phyloP scores from a whole-genome alignment of 768 basidiomycete species.

The Suillus placidus region DNA sequence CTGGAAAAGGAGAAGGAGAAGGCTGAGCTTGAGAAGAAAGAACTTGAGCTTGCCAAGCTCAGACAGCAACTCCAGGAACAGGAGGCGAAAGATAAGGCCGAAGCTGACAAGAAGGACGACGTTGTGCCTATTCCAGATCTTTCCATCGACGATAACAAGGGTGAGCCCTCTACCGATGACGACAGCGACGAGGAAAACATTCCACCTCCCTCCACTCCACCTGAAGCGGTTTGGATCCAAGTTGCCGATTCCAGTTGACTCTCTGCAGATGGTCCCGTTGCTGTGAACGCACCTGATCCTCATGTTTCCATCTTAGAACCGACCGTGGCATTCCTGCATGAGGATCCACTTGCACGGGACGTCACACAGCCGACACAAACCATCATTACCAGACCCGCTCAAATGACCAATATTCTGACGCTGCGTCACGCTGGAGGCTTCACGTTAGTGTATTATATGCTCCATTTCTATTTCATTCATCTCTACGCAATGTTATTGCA shows the following conservation, averaged over 20 bases:
- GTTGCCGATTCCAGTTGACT: conserved; percentile 36
- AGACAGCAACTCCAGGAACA: conserved; percentile 55
- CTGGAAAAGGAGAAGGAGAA: conserved; percentile 57
- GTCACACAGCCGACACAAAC: conserved; percentile 24
- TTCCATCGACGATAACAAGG: conserved; percentile 29
- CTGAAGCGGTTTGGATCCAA: conserved; percentile 32
- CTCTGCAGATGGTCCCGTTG: conserved; percentile 21
- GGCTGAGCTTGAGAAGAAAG: conserved; percentile 67
- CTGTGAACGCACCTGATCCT: conserved; percentile 19
- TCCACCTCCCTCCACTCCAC: conserved; percentile 34
- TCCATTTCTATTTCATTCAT: conserved; percentile 47
- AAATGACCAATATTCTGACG: conserved; percentile 24
- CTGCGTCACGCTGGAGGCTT: conserved; percentile 39
- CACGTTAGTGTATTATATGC: conserved; percentile 42
- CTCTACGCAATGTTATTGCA: conserved; percentile 45
- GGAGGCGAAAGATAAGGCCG: conserved; percentile 51
- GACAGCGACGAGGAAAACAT: conserved; percentile 48
- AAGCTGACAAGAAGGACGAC: conserved; percentile 49
- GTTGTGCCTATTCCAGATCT: conserved; percentile 1
- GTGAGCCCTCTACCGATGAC: conserved; percentile 38
- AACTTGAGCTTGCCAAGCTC: conserved; percentile 56
- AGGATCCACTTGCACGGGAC: conserved; percentile 27
- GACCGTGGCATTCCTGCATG: conserved; percentile 17
- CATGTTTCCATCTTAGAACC: conserved; percentile 31
- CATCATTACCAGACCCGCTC: conserved; percentile 28